Evolutionary conservation across 768 basidiomycete species (phyloP).

Genomic region (Suillus discolor): DNA sequence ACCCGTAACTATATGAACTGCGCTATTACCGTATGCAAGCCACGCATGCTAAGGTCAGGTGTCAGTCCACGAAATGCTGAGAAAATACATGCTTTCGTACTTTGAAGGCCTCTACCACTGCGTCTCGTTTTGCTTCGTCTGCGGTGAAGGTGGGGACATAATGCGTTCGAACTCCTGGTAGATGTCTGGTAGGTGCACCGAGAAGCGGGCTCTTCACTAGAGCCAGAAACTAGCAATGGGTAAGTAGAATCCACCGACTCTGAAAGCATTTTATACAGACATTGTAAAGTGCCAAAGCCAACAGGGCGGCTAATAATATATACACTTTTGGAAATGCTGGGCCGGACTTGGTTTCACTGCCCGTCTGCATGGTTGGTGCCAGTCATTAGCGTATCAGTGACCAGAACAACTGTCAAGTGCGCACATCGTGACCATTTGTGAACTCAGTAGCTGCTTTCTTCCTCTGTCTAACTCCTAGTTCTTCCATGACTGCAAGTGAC

Average conservation of each 20-base stretch:
- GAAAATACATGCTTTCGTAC: conserved; percentile 40
- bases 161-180: conserved; percentile 25
- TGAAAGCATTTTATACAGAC: conserved; percentile 12
- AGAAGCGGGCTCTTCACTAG: conserved; percentile 10
- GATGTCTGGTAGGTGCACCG: conserved; percentile 6
- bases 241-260: conserved; percentile 5
- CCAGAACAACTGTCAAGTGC: not conserved
- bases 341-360: not conserved
- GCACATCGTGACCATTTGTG: conserved; percentile 13
- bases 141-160: conserved; percentile 39
- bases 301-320: conserved; percentile 4
- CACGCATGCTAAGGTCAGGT: conserved; percentile 68
- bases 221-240: conserved; percentile 18
- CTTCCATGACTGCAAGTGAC: conserved; percentile 13
- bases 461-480: conserved; percentile 26
- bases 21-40: conserved; percentile 70
- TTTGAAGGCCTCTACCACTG: conserved; percentile 78
- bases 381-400: not conserved
- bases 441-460: conserved; percentile 11
- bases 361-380: conserved; percentile 10
- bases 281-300: conserved; percentile 21
- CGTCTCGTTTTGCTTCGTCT: conserved; percentile 66
- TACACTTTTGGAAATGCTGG: conserved; percentile 14
- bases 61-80: conserved; percentile 3
- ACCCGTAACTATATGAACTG: conserved; percentile 18